A percentile compares a stretch with the other conserved stretches of the same genome.
phyloP scores from a whole-genome alignment of 2,329 filamentous ascomycete genomes.

The Penicillium digitatum region DNA sequence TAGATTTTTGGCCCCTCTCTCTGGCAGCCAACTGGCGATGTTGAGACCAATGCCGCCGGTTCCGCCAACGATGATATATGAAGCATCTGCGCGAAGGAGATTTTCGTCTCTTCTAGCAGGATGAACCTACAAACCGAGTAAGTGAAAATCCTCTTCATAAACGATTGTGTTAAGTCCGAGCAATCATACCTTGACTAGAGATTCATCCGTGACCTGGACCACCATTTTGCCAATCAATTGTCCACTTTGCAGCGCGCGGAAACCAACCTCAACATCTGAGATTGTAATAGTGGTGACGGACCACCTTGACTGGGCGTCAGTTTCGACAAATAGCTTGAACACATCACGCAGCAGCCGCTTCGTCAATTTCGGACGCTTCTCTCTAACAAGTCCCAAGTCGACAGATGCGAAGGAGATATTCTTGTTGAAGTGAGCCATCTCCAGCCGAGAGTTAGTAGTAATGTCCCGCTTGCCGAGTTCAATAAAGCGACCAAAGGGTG shows the following conservation, averaged over 20 bases:
- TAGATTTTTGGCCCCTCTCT: slow-evolving; percentile 51
- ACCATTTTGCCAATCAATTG: slow-evolving; percentile 27
- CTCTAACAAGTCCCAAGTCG: slow-evolving; percentile 34
- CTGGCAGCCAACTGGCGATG: slow-evolving; percentile 50
- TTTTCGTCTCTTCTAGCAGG: slow-evolving; percentile 19
- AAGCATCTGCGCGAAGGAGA: slow-evolving; percentile 29
- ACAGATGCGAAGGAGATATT: slow-evolving; percentile 45
- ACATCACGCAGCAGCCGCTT: slow-evolving; percentile 24
- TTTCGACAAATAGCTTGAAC: slow-evolving; percentile 16
- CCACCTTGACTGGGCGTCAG: slow-evolving; percentile 16
- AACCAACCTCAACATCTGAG: slow-evolving; percentile 23
- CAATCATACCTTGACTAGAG: slow-evolving; percentile 21
- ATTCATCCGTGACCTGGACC: slow-evolving; percentile 19
- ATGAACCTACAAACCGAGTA: slow-evolving; percentile 13
- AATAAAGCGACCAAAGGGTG: slow-evolving; percentile 32
- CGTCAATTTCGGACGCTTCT: slow-evolving; percentile 23
- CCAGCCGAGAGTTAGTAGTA: slow-evolving; percentile 38
- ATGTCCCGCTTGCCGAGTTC: slow-evolving; percentile 37
- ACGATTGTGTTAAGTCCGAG: background rate
- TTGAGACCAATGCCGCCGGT: slow-evolving; percentile 55
- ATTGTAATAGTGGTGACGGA: slow-evolving; percentile 19
- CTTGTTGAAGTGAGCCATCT: slow-evolving; percentile 46
- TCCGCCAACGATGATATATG: slow-evolving; percentile 57
- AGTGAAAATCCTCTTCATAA: background rate
- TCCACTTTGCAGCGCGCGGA: slow-evolving; percentile 24